Base-by-base conservation (phyloP, 139 green algal genomes). In the Chlorella sp. region DNA sequence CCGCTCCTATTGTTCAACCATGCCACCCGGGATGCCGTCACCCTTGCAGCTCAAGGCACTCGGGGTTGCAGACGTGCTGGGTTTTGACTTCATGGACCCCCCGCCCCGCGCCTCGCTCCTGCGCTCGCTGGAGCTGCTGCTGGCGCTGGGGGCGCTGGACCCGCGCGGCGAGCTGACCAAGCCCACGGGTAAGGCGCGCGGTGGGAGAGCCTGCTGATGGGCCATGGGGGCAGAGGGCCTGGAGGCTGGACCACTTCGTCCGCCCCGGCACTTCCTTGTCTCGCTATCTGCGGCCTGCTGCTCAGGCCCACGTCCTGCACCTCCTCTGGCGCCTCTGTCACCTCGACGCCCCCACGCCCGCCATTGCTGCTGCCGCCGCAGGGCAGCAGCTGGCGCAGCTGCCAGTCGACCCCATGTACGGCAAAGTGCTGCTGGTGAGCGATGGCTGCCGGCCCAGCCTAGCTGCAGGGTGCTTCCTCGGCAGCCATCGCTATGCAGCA, bases 51-150 rank as follows among this genome's bases (percentile, higher is more conserved):
- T 94, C 42, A 94, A 96, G 83, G 90, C 94, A 1, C 80, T 98
- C 50, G 95, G 95, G 4, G 86, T 98, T 0, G 86, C 94, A 71
- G 94, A 98, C 83, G 83, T 98, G 60, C 88, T 97, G 81, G 77
- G 76, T 9, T 99, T 99, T 86, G 88, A 95, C 59, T 99, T 92
- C 87, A 86, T 97, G 71, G 83, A 92, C n/a, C 88, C 95, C 7
- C 95, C 95, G 14, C 93, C 95, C 8, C 85, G 91, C 38, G 87
- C 95, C 69, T 84, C 92, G 43, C 88, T 98, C 79, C 84, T 98
- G 69, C 89, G 86, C 50, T 88, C 91, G 0, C 65, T 96, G 65
- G 89, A 96, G 82, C 80, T 93, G 67, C 80, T 97, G 73, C 84
- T 84, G 64, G 87, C 88, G 2, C 82, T 98, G 31, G 89, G 91